Evolutionary conservation across 1,284 basidiomycete species (phyloP), one percentile per base, ranked within the genome.

Genomic region (Ceratorhiza oryzae-sativae): DNA sequence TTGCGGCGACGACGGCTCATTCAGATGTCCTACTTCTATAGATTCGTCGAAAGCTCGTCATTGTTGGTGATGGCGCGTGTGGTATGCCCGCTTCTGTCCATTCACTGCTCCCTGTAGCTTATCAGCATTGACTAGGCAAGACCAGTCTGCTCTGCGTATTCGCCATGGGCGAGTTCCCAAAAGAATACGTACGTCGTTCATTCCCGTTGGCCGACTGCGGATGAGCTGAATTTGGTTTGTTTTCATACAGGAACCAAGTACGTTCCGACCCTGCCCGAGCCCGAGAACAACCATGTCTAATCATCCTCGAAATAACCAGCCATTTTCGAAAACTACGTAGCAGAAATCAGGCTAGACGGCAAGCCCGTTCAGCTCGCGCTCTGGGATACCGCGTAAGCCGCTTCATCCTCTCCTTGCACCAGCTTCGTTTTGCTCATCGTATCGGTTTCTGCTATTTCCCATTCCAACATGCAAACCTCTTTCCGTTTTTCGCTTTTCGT

Each of bases 301-400:
- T 45, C 15, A 36, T 36, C 46, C 59, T 59, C 27, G 65, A 70
- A 53, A 56, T 56, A 67, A 74, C 73, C 83, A 90, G 93, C 94
- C 71, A 95, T 97, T 71, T 97, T 97, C 78, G 95, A 97, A 83
- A 99, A 98, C 80, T 99, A 98, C 81, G 96, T 98, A 73, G 96
- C 97, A 56, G 97, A 98, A 83, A 97, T 99, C 78, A 86, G 95
- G 77, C 85, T 98, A 71, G 97, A 99, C 81, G 95, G 95, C 76
- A 98, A 98, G 81, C 93, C 95, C 49, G 93, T 98, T 25, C 95
- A 98, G 80, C 83, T 98, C 71, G 95, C 96, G 48, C 82, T 98
- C 42, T 98, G 96, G 96, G 96, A 98, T 86, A 98, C 95, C 72
- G 96, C 96, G 94, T 94, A 80, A 81, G 92, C 88, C 42, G 6